Percentiles rank a stretch among this genome's conserved stretches.
These are phyloP conservation scores for Parathielavia hyrcaniae DNA, from an alignment of 495 filamentous ascomycete genomes.

Conservation along the genomic window DNA sequence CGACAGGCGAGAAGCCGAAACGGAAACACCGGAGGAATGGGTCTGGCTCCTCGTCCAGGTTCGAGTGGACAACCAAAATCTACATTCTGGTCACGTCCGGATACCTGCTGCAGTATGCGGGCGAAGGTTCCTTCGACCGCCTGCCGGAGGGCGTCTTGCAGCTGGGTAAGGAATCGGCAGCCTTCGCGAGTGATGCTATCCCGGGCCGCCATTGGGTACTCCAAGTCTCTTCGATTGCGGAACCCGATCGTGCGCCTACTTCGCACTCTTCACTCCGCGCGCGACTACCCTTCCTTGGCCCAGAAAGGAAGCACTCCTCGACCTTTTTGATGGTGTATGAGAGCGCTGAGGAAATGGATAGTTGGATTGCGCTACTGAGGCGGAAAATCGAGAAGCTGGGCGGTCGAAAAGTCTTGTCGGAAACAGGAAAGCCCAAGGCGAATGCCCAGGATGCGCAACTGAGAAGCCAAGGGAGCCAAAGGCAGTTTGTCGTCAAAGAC, in stretches of 20 bases:
- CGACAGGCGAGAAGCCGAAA: constrained; percentile 30
- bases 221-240: constrained; percentile 72
- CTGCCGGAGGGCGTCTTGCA: constrained; percentile 82
- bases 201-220: constrained; percentile 89
- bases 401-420: constrained; percentile 58
- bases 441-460: constrained; percentile 35
- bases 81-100: constrained; percentile 78
- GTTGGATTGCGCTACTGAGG: constrained; percentile 65
- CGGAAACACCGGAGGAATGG: constrained; percentile 47
- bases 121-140: constrained; percentile 70
- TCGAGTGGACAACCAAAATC: constrained; percentile 76
- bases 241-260: constrained; percentile 53
- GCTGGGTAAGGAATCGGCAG: constrained; percentile 76
- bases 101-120: constrained; percentile 80
- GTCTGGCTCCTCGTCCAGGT: constrained; percentile 56
- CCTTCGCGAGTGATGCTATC: constrained; percentile 89
- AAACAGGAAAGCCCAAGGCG: constrained; percentile 46
- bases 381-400: constrained; percentile 63
- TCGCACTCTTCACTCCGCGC: constrained; percentile 60
- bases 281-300: constrained; percentile 61
- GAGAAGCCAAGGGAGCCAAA: constrained; percentile 45
- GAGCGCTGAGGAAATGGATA: constrained; percentile 76
- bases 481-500: constrained; percentile 49
- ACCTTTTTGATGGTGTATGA: constrained; percentile 76
- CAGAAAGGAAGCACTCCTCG: constrained; percentile 55